Percentiles rank a stretch among this genome's conserved stretches.
Conservation (phyloP, 345 rosid species). For the Populus ilicifolia region DNA sequence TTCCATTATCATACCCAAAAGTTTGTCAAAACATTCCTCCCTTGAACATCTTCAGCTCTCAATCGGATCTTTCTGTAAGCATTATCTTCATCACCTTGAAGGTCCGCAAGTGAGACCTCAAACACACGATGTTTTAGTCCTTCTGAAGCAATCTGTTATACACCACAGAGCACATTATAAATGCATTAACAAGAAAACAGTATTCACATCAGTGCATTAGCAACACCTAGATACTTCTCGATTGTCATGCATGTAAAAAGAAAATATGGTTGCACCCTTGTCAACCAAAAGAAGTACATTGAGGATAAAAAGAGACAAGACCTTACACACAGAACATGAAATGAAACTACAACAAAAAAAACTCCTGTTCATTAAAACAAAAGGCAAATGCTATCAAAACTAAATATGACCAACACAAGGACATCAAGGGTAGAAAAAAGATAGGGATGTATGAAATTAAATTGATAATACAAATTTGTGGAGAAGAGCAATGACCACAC, state of each 20-base stretch:
- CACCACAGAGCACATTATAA: background rate
- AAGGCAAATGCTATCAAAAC: background rate
- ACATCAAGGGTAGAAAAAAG: background rate
- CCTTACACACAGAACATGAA: background rate
- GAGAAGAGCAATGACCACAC: background rate
- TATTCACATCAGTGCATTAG: background rate
- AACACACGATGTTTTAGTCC: slow-evolving; percentile 89
- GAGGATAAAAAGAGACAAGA: background rate
- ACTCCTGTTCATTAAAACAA: background rate
- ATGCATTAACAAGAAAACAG: background rate
- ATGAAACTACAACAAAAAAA: background rate
- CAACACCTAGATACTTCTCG: background rate
- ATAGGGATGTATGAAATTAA: background rate
- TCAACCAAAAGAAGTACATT: background rate
- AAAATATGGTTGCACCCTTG: background rate
- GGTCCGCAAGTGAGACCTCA: slow-evolving; percentile 88
- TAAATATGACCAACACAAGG: background rate
- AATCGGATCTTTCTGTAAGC: slow-evolving; percentile 85
- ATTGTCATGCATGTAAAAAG: background rate
- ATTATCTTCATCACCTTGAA: slow-evolving; percentile 76
- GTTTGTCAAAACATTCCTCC: slow-evolving; percentile 76
- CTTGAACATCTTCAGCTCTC: slow-evolving; percentile 96
- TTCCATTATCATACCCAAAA: slow-evolving; percentile 70
- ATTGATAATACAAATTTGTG: background rate
- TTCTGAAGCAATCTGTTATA: slow-evolving; percentile 85